These are phyloP conservation scores for Syzygium oleosum DNA, from an alignment of 345 rosid genomes.

Conservation along the genomic window DNA sequence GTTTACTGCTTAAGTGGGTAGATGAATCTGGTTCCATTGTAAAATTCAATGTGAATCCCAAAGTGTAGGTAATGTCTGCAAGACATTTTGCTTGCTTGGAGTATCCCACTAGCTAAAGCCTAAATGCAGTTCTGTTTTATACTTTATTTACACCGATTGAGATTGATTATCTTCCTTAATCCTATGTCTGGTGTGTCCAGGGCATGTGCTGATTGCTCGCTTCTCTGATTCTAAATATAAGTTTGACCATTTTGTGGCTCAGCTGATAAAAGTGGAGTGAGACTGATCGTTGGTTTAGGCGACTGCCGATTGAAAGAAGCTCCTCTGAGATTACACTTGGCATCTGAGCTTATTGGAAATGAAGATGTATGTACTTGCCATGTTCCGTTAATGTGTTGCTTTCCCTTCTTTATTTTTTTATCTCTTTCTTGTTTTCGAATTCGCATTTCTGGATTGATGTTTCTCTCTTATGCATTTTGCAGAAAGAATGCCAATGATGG, in stretches of 20 bases:
- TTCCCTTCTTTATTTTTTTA: neutral
- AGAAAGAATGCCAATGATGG: constrained; percentile 72
- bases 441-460: neutral
- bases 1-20: neutral
- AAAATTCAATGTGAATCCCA: neutral
- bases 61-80: neutral
- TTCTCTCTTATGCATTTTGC: constrained; percentile 9
- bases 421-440: neutral
- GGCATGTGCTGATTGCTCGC: neutral
- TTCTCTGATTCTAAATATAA: neutral
- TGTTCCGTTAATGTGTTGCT: neutral
- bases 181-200: neutral
- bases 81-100: neutral
- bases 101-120: neutral
- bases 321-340: neutral
- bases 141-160: neutral
- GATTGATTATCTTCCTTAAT: neutral
- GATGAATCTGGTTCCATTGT: neutral
- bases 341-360: neutral
- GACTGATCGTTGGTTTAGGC: neutral
- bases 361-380: neutral
- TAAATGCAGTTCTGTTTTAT: neutral
- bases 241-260: neutral
- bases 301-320: neutral
- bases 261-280: neutral